phyloP scores from a whole-genome alignment of 2,329 filamentous ascomycete genomes.

The Myriosclerotinia curreyana region DNA sequence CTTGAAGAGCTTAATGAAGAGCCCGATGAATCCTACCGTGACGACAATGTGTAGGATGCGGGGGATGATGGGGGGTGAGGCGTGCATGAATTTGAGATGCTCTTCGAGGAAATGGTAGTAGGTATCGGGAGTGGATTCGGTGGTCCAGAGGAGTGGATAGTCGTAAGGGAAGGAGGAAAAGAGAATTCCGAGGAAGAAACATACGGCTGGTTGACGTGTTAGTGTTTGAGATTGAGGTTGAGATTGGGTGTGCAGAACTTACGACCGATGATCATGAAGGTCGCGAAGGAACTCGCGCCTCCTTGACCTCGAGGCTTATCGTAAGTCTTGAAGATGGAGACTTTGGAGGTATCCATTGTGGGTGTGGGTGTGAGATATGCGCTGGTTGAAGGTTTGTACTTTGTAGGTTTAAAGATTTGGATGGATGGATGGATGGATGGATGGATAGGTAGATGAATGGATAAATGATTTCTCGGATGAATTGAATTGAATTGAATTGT shows the following conservation, averaged over 20 bases:
- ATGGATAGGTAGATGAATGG: neutral
- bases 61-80: conserved; percentile 84
- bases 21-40: conserved; percentile 79
- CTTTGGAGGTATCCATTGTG: conserved; percentile 37
- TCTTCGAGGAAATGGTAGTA: conserved; percentile 85
- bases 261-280: conserved; percentile 96
- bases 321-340: conserved; percentile 39
- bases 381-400: neutral
- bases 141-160: conserved; percentile 80
- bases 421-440: too few species aligned
- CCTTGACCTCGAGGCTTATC: conserved; percentile 38
- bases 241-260: conserved; percentile 41
- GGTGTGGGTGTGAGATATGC: neutral
- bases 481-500: neutral
- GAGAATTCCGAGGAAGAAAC: conserved; percentile 97
- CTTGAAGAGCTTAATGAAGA: conserved; percentile 92
- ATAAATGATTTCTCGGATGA: neutral
- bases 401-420: neutral
- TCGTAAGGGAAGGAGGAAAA: conserved; percentile 72
- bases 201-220: conserved; percentile 59
- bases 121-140: conserved; percentile 57
- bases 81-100: conserved; percentile 88
- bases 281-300: conserved; percentile 74
- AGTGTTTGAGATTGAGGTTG: conserved; percentile 10
- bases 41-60: conserved; percentile 95